phyloP scores from a whole-genome alignment of 345 rosid genomes.

The Euphorbia pulcherrima region DNA sequence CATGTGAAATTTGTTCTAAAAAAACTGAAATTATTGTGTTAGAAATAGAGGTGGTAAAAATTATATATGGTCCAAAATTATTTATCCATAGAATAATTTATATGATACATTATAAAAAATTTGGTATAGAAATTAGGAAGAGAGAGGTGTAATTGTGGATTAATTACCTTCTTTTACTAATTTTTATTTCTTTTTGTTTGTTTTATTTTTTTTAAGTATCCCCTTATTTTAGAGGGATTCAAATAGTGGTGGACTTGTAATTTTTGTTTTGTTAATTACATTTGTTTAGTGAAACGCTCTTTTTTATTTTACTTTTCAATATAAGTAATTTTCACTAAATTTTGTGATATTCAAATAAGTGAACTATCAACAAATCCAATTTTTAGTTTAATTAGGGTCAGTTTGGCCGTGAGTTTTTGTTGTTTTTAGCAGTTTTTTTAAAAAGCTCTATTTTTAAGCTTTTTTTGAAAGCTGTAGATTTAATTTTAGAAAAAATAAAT shows the following conservation, averaged over 20 bases:
- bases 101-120: constrained; percentile 15
- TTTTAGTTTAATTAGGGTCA: no score
- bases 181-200: background rate
- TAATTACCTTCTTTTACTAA: constrained; percentile 6
- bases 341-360: background rate
- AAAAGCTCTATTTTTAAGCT: no score
- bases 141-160: constrained; percentile 29
- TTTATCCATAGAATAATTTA: constrained; percentile 14
- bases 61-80: background rate
- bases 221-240: background rate
- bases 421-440: no score
- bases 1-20: constrained; percentile 35
- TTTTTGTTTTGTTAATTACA: constrained; percentile 27
- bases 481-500: no score
- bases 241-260: constrained; percentile 20
- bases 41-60: background rate
- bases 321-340: no score
- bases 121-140: constrained; percentile 1
- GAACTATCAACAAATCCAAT: no score
- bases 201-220: background rate
- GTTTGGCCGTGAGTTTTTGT: no score
- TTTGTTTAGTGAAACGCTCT: constrained; percentile 26
- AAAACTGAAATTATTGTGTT: background rate
- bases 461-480: no score
- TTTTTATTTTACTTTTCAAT: background rate